Evolutionary conservation across 169 alveolate genomes (phyloP).

Genomic region (Eimeria brunetti): DNA sequence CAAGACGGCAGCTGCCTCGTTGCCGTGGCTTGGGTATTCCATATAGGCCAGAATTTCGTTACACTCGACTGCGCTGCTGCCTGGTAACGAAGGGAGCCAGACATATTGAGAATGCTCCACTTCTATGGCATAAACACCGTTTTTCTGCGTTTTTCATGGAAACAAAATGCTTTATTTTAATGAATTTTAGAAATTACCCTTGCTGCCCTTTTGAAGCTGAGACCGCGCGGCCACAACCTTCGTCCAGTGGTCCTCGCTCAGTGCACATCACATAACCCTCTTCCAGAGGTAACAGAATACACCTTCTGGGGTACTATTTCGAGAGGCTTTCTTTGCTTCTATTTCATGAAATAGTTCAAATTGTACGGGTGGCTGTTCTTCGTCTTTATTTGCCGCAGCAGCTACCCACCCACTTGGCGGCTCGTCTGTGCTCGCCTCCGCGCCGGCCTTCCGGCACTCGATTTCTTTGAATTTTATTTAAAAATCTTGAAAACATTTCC

Average conservation of each 20-base stretch:
- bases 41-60: background rate
- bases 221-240: background rate
- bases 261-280: background rate
- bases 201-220: background rate
- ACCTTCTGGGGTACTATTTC: background rate
- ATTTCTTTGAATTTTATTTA: background rate
- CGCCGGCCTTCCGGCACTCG: background rate
- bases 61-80: slow-evolving; percentile 7
- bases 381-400: background rate
- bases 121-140: background rate
- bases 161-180: background rate
- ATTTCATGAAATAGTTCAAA: background rate
- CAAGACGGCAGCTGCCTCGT: too few relatives aligned
- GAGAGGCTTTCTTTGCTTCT: background rate
- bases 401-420: background rate
- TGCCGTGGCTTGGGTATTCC: background rate
- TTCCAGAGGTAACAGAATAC: background rate
- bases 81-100: background rate
- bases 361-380: background rate
- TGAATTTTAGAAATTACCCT: background rate
- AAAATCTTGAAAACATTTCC: background rate
- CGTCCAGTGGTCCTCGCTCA: slow-evolving; percentile 44
- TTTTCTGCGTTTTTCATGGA: background rate
- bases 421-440: background rate
- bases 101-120: background rate